Base-by-base conservation (phyloP, 1,139 yeast genomes). In the Yamadazyma atlantica region DNA sequence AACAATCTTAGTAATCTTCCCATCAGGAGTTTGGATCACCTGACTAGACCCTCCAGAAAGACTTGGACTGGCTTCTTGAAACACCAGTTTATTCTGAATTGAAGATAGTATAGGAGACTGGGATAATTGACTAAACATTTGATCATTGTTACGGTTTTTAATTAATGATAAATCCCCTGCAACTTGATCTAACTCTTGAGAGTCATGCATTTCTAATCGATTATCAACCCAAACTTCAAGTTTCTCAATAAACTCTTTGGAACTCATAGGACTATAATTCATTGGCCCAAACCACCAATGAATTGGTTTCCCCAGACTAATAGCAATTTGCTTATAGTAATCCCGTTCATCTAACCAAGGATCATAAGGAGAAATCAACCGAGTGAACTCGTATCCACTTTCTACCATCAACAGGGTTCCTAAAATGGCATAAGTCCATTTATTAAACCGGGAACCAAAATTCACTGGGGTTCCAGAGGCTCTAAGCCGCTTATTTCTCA, bases 341-440 rank as follows among this genome's bases (percentile, higher is more conserved):
- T 55, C 62, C 2, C 84, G 82, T 50, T 80, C 85, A 33, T 78
- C 83, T 34, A 55, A 65, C 85, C 85, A 80, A 2, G 86, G 86
- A 49, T 81, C 86, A 51, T 74, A 73, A 2, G 81, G 74, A 6
- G 78, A 48, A 4, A 62, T 48, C 35, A 79, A 50, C 37, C 86
- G 58, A 22, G 75, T 62, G 5, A 68, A 46, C 48, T 80, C 87
- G 22, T 80, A 54, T 7, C 77, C 78, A 17, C 71, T 51, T 18
- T 64, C 62, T 42, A 62, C 60, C 2, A 66, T 47, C 19, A 62
- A 48, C 18, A 47, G 41, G 1, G 57, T 33, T 2, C 71, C 73
- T 2, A 53, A 44, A 0, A 51, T 23, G 1, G 36, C 46, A 40
- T 47, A 49, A 4, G 40, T 35, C 43, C 45, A 52, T 38, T 52